Evolutionary conservation across 306 rosid species (phyloP), one percentile per base, ranked within the genome.

Genomic region (Corylus avellana): DNA sequence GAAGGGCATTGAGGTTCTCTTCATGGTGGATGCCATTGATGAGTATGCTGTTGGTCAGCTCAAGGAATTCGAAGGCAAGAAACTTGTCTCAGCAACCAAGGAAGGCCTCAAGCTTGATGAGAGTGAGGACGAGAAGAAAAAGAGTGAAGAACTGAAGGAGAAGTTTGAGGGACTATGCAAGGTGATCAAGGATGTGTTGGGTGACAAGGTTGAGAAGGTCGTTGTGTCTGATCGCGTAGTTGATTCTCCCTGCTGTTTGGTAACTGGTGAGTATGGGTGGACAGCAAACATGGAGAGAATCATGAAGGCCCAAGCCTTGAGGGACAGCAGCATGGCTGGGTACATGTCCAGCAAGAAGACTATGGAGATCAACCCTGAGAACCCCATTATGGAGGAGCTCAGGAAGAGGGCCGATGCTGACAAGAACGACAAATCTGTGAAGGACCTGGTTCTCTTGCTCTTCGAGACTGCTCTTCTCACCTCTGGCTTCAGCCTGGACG

Each of bases 341-440:
- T 94, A 94, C 88, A 94, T 94, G 98, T 92, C 97, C 0, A 86
- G 91, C 89, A 94, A 94, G 97, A 94, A 94, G 89, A 94, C 98
- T 2, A 91, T 94, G 98, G 98, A 94, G 85, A 92, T 94, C 75
- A 94, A 94, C 83, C 98, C 98, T 0, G 98, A 94, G 80, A 94
- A 94, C 68, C 87, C 97, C 4, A 94, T 94, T 82, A 94, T 94
- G 98, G 98, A 94, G 49, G 98, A 94, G 88, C 90, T 94, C 2
- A 87, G 98, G 78, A 94, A 90, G 85, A 84, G 98, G 9, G 92
- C 96, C 0, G 98, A 94, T 63, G 90, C 86, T 0, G 98, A 94
- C 81, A 92, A 79, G 97, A 94, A 92, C 12, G 98, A 94, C 87
- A 94, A 92, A 81, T 94, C 98, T 0, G 97, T 94, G 14, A 94